Percentiles rank a stretch among this genome's conserved stretches.
These are phyloP conservation scores for Stenogyne calaminthoides DNA, from an alignment of 305 asterid species.

Conservation along the genomic window DNA sequence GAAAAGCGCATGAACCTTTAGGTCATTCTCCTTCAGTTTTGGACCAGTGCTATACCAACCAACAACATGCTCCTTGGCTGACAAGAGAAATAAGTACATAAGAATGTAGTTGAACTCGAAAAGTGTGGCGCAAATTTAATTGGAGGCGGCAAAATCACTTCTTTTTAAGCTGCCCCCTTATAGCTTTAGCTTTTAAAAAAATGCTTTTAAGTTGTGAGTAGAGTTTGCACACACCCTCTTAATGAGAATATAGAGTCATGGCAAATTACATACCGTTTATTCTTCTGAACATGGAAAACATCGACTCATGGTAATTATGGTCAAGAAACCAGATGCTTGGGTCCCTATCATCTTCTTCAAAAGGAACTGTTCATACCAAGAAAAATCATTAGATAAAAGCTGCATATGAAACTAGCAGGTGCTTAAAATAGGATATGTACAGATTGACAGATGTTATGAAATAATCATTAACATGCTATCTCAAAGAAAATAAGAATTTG, in stretches of 20 bases:
- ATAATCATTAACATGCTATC: neutral
- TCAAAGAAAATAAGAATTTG: neutral
- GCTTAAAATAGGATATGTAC: neutral
- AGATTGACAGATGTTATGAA: neutral
- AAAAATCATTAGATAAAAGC: neutral
- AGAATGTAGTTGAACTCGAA: slow-evolving; percentile 8
- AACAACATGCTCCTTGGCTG: slow-evolving; percentile 98
- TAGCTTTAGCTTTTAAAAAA: too few relatives aligned
- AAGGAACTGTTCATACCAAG: slow-evolving; percentile 58
- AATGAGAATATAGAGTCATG: slow-evolving; percentile 13
- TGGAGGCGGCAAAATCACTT: too few relatives aligned
- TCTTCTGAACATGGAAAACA: slow-evolving; percentile 95
- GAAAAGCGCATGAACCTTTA: slow-evolving; percentile 74
- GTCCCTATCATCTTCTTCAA: slow-evolving; percentile 95
- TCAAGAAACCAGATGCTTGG: slow-evolving; percentile 95
- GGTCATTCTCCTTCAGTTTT: slow-evolving; percentile 84
- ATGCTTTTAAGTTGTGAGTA: too few relatives aligned
- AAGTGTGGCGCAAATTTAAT: neutral
- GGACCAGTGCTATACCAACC: slow-evolving; percentile 99
- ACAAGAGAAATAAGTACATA: slow-evolving; percentile 22
- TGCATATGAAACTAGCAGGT: neutral
- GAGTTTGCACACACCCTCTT: too few relatives aligned
- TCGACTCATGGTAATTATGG: slow-evolving; percentile 88
- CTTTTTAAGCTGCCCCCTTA: too few relatives aligned
- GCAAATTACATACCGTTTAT: slow-evolving; percentile 62